Conservation (phyloP, 192 early-diverging fungal genomes). For the Anaeromyces robustus region DNA sequence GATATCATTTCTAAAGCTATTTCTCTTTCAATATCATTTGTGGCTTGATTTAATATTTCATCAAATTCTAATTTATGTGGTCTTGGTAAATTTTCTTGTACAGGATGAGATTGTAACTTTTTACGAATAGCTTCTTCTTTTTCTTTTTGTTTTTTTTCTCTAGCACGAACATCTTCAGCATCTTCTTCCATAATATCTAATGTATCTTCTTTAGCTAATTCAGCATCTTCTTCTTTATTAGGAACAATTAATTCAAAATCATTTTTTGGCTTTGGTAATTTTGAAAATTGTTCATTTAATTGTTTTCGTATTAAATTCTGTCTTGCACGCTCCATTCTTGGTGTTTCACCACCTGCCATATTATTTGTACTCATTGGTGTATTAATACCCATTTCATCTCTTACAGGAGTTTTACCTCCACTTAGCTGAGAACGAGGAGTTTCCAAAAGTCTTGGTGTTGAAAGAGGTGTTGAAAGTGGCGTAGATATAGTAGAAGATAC, state of each 20-base stretch:
- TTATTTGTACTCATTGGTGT: conserved; percentile 31
- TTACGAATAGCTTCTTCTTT: background rate
- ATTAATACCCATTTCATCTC: conserved; percentile 38
- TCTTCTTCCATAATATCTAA: background rate
- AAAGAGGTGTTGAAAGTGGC: conserved; percentile 51
- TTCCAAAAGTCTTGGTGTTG: conserved; percentile 70
- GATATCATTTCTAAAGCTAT: background rate
- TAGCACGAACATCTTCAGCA: background rate
- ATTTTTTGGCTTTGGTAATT: conserved; percentile 76
- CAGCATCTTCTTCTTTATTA: conserved; percentile 28
- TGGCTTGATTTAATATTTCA: background rate
- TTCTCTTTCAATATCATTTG: background rate
- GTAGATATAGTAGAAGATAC: conserved; percentile 11
- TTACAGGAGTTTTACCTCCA: conserved; percentile 9
- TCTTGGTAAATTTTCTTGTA: background rate
- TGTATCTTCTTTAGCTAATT: background rate
- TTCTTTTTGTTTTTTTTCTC: background rate
- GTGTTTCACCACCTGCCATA: conserved; percentile 40
- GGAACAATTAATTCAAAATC: conserved; percentile 85
- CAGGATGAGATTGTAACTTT: background rate
- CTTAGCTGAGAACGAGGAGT: conserved; percentile 13
- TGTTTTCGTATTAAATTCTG: conserved; percentile 49
- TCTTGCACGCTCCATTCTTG: conserved; percentile 40
- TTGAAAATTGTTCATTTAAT: conserved; percentile 47
- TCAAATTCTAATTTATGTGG: background rate